Evolutionary conservation across 2,329 filamentous ascomycete species (phyloP).

Genomic region (Akanthomyces muscarius): DNA sequence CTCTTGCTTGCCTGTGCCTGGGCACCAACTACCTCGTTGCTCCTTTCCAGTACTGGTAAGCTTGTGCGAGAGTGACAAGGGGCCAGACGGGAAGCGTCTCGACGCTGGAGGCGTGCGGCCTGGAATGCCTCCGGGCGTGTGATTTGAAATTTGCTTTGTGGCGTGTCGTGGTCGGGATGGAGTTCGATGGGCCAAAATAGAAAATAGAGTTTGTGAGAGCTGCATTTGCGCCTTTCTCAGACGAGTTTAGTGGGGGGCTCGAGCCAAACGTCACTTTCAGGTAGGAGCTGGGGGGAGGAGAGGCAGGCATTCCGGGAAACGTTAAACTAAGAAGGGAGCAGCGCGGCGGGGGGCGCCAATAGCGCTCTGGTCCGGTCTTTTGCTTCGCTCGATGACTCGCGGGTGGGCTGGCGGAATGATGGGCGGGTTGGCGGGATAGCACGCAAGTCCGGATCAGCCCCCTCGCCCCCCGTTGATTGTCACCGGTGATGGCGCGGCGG

Average conservation of each 20-base stretch:
- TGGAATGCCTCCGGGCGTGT: slow-evolving; percentile 1
- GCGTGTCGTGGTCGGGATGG: slow-evolving; percentile 1
- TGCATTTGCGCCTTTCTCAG: slow-evolving; percentile 12
- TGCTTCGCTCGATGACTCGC: slow-evolving; percentile 8
- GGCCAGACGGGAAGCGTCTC: background rate
- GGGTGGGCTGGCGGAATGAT: slow-evolving; percentile 3
- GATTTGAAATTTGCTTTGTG: background rate
- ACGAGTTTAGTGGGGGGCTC: slow-evolving; percentile 15
- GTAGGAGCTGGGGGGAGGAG: background rate
- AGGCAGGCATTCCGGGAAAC: background rate
- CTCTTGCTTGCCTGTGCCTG: background rate
- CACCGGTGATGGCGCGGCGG: slow-evolving; percentile 10
- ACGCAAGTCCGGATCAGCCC: slow-evolving; percentile 12
- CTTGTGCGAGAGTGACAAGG: background rate
- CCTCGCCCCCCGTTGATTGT: background rate
- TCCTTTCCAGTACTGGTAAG: background rate
- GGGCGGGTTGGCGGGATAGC: background rate
- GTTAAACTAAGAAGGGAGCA: background rate
- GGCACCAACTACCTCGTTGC: background rate
- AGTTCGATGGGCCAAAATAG: slow-evolving; percentile 5
- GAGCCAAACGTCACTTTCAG: slow-evolving; percentile 13
- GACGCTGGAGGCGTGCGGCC: background rate
- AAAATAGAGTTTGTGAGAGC: slow-evolving; percentile 11
- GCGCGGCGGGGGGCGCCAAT: background rate
- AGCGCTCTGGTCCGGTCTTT: background rate